A percentile compares a stretch with the other conserved stretches of the same genome.
These are phyloP conservation scores for Trichosporon sp. DNA, from an alignment of 1,284 basidiomycete genomes.

Conservation along the genomic window DNA sequence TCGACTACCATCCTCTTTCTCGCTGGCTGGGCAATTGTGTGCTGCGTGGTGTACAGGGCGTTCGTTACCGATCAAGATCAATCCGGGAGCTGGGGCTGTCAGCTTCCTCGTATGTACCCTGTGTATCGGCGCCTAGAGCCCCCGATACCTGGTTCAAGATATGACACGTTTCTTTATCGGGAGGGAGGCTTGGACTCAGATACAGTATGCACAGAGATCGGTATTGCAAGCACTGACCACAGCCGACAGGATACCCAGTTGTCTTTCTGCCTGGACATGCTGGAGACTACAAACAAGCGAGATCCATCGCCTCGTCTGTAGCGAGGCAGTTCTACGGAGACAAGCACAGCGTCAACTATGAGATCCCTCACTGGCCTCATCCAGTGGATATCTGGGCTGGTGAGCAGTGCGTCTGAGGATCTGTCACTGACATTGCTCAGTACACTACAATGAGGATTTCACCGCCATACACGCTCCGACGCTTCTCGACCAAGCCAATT, in stretches of 20 bases:
- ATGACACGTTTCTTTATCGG: conserved; percentile 82
- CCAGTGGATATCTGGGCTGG: conserved; percentile 79
- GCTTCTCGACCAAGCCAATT: conserved; percentile 73
- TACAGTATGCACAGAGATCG: conserved; percentile 51
- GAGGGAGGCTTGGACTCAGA: conserved; percentile 76
- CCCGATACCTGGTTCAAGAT: conserved; percentile 55
- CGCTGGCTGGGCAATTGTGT: conserved; percentile 4
- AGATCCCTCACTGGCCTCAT: conserved; percentile 20
- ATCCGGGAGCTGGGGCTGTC: conserved; percentile 55
- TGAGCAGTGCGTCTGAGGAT: conserved; percentile 38
- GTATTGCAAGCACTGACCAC: conserved; percentile 7
- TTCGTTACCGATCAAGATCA: conserved; percentile 16
- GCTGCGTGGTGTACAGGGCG: conserved; percentile 2
- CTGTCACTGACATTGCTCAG: conserved; percentile 47
- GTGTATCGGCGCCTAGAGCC: conserved; percentile 60
- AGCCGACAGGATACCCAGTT: conserved; percentile 66
- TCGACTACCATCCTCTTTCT: background rate
- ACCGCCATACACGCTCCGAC: conserved; percentile 92
- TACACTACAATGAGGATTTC: conserved; percentile 96
- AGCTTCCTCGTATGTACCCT: conserved; percentile 97
- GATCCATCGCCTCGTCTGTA: conserved; percentile 89
- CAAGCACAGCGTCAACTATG: background rate
- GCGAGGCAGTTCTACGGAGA: conserved; percentile 66
- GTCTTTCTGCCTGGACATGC: conserved; percentile 97
- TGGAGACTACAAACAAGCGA: conserved; percentile 86